Conservation (phyloP, 163 green algal species). For the Scenedesmus sp. region DNA sequence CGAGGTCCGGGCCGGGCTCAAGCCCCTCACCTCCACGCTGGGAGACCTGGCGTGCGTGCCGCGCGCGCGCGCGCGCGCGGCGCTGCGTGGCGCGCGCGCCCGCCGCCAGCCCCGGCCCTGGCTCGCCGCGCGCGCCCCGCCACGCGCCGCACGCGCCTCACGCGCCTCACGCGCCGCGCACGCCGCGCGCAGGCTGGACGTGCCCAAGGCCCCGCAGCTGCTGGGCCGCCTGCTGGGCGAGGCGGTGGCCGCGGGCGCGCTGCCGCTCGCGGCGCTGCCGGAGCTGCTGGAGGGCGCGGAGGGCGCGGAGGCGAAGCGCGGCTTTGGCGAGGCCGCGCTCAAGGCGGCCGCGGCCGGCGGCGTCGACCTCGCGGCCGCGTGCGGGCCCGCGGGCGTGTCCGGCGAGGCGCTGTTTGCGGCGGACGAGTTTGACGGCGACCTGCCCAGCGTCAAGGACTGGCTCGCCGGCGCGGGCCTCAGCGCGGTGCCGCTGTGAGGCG, state of each 20-base stretch:
- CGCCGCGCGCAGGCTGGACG: constrained; percentile 65
- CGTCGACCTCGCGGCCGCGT: constrained; percentile 43
- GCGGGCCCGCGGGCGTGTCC: constrained; percentile 51
- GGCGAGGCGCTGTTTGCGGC: constrained; percentile 57
- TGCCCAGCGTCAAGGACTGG: constrained; percentile 59
- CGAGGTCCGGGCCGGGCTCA: constrained; percentile 62
- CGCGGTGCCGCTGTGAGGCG: constrained; percentile 54
- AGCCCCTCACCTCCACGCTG: constrained; percentile 60
- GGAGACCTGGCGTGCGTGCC: constrained; percentile 78
- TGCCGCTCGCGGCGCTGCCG: constrained; percentile 57
- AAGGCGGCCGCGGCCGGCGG: constrained; percentile 56
- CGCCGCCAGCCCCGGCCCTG: not conserved
- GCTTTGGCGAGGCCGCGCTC: constrained; percentile 62
- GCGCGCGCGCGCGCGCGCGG: no score
- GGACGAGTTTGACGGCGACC: constrained; percentile 79
- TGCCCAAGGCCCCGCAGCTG: constrained; percentile 75
- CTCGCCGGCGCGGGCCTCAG: constrained; percentile 63
- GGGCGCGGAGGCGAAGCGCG: constrained; percentile 68
- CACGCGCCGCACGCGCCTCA: not conserved
- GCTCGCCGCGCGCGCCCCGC: not conserved
- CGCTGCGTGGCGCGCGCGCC: not conserved
- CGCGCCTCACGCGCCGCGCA: not conserved
- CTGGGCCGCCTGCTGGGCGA: constrained; percentile 73
- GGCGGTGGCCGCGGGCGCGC: constrained; percentile 47
- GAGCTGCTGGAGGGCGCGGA: constrained; percentile 60